These are phyloP conservation scores for Saccharomycodes ludwigii DNA, from an alignment of 805 yeast species.

Conservation along the genomic window DNA sequence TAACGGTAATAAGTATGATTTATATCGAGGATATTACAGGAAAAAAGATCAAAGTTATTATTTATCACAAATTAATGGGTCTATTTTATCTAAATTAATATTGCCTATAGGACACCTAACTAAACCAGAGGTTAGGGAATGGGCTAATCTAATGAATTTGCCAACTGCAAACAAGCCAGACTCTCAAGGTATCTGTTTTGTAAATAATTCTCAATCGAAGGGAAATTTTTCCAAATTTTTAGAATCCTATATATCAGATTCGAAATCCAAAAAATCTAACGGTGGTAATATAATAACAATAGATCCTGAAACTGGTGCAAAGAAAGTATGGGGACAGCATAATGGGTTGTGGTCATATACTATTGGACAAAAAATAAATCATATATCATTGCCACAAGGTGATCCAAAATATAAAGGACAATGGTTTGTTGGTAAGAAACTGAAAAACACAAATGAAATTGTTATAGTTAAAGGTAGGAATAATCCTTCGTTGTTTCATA, in stretches of 20 bases:
- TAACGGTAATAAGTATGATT: conserved; percentile 25
- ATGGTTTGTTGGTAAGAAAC: conserved; percentile 80
- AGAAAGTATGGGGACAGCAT: conserved; percentile 69
- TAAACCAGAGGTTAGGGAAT: conserved; percentile 60
- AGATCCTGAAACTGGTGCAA: conserved; percentile 36
- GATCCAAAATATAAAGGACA: conserved; percentile 60
- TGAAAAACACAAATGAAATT: conserved; percentile 50
- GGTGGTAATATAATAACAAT: conserved; percentile 56
- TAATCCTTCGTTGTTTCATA: conserved; percentile 40
- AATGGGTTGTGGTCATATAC: conserved; percentile 92
- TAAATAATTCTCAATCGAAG: conserved; percentile 41
- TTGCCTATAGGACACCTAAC: conserved; percentile 73
- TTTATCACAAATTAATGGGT: conserved; percentile 49
- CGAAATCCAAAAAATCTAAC: conserved; percentile 24
- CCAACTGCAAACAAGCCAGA: conserved; percentile 74
- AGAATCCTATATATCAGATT: conserved; percentile 56
- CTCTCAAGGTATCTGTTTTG: conserved; percentile 92
- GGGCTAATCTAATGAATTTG: conserved; percentile 45
- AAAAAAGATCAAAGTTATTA: conserved; percentile 88
- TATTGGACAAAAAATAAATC: conserved; percentile 67
- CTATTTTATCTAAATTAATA: conserved; percentile 35
- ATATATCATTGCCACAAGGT: conserved; percentile 82
- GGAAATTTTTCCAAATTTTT: conserved; percentile 61
- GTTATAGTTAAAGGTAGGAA: conserved; percentile 66
- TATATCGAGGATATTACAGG: conserved; percentile 45